phyloP scores from a whole-genome alignment of 306 rosid genomes.

The Urtica urens region DNA sequence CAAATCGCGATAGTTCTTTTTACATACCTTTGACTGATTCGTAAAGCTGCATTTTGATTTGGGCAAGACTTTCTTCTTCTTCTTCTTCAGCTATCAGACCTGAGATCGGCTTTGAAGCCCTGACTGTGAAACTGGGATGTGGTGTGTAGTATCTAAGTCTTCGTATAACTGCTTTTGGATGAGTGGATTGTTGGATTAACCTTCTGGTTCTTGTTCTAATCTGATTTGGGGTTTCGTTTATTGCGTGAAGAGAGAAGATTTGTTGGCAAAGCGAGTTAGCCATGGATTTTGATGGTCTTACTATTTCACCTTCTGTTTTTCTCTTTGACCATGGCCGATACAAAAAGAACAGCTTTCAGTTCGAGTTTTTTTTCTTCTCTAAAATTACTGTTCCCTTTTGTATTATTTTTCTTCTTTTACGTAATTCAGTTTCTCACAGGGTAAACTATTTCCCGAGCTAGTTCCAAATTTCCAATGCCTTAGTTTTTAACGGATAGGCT shows the following conservation, averaged over 20 bases:
- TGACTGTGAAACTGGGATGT: constrained; percentile 25
- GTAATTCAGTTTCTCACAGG: too few relatives aligned
- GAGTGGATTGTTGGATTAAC: constrained; percentile 14
- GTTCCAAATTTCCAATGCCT: too few relatives aligned
- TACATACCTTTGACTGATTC: constrained; percentile 53
- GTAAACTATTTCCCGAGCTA: too few relatives aligned
- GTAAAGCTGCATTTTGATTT: constrained; percentile 35
- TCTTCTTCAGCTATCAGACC: constrained; percentile 38
- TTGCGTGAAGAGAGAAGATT: constrained; percentile 28
- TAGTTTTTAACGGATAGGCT: too few relatives aligned
- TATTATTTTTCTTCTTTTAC: too few relatives aligned
- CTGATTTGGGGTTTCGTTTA: constrained; percentile 21
- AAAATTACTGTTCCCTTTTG: too few relatives aligned
- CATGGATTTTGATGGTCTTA: constrained; percentile 34
- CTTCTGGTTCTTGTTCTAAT: constrained; percentile 18
- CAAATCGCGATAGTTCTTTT: too few relatives aligned
- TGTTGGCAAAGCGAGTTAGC: constrained; percentile 33
- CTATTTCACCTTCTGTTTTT: too few relatives aligned
- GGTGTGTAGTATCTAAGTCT: constrained; percentile 35
- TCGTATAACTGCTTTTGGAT: constrained; percentile 19
- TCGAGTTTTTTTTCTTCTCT: too few relatives aligned
- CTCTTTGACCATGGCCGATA: too few relatives aligned
- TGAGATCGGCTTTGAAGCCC: constrained; percentile 34
- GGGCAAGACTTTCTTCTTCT: constrained; percentile 40
- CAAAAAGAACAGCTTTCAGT: too few relatives aligned